These are phyloP conservation scores for Penicillium digitatum DNA, from an alignment of 2,329 filamentous ascomycete genomes.

Conservation along the genomic window DNA sequence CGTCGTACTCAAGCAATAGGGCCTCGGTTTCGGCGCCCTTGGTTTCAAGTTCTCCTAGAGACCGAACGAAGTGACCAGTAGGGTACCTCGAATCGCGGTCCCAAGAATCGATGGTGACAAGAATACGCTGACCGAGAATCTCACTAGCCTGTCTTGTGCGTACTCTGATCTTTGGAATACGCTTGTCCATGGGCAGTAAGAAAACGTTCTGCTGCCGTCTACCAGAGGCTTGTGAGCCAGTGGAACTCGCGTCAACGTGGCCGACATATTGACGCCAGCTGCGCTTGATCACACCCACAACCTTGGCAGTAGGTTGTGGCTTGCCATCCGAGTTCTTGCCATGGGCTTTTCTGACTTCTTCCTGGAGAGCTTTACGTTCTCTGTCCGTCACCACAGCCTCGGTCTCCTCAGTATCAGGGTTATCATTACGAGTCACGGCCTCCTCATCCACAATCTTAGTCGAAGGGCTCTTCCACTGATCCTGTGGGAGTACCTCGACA, in stretches of 20 bases:
- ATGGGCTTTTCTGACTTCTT: slow-evolving; percentile 84
- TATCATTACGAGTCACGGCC: slow-evolving; percentile 84
- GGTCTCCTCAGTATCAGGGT: slow-evolving; percentile 73
- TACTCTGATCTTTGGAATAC: slow-evolving; percentile 91
- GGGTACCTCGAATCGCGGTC: slow-evolving; percentile 90
- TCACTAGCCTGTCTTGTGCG: slow-evolving; percentile 86
- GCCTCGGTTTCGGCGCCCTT: slow-evolving; percentile 98
- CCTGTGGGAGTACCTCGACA: slow-evolving; percentile 84
- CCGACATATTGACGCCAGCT: slow-evolving; percentile 99
- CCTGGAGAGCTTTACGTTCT: slow-evolving; percentile 80
- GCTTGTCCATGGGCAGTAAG: slow-evolving; percentile 95
- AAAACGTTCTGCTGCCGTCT: slow-evolving; percentile 90
- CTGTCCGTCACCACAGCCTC: slow-evolving; percentile 80
- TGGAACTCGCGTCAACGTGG: slow-evolving; percentile 83
- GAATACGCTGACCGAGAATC: slow-evolving; percentile 81
- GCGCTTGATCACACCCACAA: slow-evolving; percentile 87
- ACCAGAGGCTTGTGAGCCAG: slow-evolving; percentile 69
- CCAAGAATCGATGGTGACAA: slow-evolving; percentile 94
- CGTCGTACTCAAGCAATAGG: slow-evolving; percentile 88
- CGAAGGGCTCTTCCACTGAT: slow-evolving; percentile 95
- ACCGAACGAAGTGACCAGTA: slow-evolving; percentile 87
- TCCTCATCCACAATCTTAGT: slow-evolving; percentile 96
- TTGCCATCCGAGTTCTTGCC: slow-evolving; percentile 69
- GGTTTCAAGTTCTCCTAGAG: slow-evolving; percentile 86
- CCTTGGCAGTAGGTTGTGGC: slow-evolving; percentile 83